Percentiles rank a stretch among this genome's conserved stretches.
phyloP scores from a whole-genome alignment of 140 eudicot genomes.

The Cichorium intybus region DNA sequence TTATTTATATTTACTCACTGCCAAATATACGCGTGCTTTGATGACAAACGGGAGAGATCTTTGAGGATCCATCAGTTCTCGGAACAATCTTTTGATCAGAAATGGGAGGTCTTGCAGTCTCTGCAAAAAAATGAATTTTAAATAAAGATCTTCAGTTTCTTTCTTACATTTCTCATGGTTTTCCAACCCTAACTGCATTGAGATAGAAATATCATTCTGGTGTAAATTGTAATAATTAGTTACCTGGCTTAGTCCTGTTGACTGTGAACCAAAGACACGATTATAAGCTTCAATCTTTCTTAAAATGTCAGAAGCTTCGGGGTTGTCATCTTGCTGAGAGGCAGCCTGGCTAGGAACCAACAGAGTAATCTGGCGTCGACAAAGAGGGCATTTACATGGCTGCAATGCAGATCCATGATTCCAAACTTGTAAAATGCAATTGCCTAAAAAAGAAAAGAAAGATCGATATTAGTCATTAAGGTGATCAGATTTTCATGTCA shows the following conservation, averaged over 20 bases:
- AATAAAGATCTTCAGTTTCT: not conserved
- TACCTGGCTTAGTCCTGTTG: constrained; percentile 78
- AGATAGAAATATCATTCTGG: not conserved
- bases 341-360: constrained; percentile 79
- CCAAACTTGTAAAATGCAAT: constrained; percentile 86
- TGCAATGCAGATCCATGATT: constrained; percentile 80
- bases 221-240: not conserved
- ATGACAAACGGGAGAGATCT: constrained; percentile 87
- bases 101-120: constrained; percentile 91
- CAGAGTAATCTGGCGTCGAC: constrained; percentile 80
- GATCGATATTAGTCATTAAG: not conserved
- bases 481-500: constrained; percentile 11
- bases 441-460: constrained; percentile 44
- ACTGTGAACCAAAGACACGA: constrained; percentile 64
- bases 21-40: constrained; percentile 85
- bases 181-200: no score
- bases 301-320: constrained; percentile 56
- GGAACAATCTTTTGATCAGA: constrained; percentile 72
- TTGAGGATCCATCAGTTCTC: constrained; percentile 85
- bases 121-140: constrained; percentile 37
- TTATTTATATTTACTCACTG: constrained; percentile 65
- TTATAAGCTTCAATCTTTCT: constrained; percentile 65
- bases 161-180: not conserved
- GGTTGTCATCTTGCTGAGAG: constrained; percentile 37
- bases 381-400: constrained; percentile 89